Conservation (phyloP, 2,329 filamentous ascomycete genomes). For the Ophiognomonia clavigignenti-juglandacearum region DNA sequence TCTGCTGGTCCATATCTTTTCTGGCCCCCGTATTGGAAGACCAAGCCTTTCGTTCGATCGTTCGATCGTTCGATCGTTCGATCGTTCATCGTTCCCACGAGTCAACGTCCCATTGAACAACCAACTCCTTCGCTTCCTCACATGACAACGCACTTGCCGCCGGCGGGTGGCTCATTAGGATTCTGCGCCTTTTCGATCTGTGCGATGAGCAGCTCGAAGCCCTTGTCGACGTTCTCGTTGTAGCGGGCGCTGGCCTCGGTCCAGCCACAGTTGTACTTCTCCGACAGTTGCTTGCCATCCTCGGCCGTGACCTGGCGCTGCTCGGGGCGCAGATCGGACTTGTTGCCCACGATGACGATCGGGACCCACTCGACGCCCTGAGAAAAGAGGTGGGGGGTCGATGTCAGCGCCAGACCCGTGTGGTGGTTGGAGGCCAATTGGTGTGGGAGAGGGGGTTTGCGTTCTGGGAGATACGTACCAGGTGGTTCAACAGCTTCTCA, state of each 20-base stretch:
- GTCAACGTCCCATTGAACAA: too few species aligned
- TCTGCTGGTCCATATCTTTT: not conserved
- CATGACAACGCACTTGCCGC: constrained; percentile 83
- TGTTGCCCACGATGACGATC: constrained; percentile 94
- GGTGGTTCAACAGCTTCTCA: constrained; percentile 94
- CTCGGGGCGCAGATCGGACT: constrained; percentile 87
- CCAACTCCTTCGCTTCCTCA: too few species aligned
- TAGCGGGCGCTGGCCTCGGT: constrained; percentile 92
- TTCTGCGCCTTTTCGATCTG: constrained; percentile 95
- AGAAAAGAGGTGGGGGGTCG: not conserved
- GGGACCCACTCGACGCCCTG: constrained; percentile 90
- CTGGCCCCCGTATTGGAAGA: not conserved
- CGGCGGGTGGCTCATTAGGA: constrained; percentile 74
- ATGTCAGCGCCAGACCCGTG: not conserved
- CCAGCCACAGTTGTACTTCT: constrained; percentile 88
- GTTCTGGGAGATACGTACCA: constrained; percentile 48
- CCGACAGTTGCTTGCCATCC: constrained; percentile 77
- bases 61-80: not conserved
- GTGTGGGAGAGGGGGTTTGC: not conserved
- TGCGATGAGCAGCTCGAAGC: constrained; percentile 89
- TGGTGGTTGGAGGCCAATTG: not conserved
- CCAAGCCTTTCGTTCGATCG: not conserved
- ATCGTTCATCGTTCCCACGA: not conserved
- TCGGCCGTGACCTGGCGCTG: constrained; percentile 86
- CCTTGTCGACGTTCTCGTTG: constrained; percentile 88